Evolutionary conservation across 805 yeast species (phyloP).

Genomic region (Hanseniaspora valbyensis): DNA sequence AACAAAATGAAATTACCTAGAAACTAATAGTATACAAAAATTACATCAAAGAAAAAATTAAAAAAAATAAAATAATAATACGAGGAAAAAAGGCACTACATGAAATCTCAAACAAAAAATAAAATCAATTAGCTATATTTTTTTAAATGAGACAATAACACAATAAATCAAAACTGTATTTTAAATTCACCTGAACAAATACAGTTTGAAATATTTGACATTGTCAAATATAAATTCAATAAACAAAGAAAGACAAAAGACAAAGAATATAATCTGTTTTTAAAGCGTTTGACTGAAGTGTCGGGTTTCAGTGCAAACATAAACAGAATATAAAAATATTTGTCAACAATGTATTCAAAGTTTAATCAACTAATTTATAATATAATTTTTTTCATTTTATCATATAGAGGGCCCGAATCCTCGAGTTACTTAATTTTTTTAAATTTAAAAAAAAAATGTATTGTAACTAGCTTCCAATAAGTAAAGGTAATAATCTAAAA

Average conservation of each 20-base stretch:
- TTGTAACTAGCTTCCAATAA: no score
- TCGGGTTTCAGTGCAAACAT: constrained; percentile 67
- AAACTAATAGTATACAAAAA: background rate
- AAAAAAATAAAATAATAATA: background rate
- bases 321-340: constrained; percentile 21
- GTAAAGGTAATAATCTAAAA: background rate
- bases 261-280: background rate
- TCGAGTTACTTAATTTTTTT: background rate
- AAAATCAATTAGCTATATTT: no score
- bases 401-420: constrained; percentile 65
- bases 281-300: constrained; percentile 49
- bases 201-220: constrained; percentile 1
- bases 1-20: background rate
- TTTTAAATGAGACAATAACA: background rate
- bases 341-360: constrained; percentile 4
- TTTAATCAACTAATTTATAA: background rate
- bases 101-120: background rate
- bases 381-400: background rate
- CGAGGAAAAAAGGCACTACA: background rate
- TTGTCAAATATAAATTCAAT: background rate
- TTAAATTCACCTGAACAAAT: constrained; percentile 1
- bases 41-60: background rate
- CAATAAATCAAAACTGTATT: constrained; percentile 2
- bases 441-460: background rate
- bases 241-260: background rate